Evolutionary conservation across 2,329 filamentous ascomycete genomes (phyloP).

Genomic region (Trichoderma semiorbis): DNA sequence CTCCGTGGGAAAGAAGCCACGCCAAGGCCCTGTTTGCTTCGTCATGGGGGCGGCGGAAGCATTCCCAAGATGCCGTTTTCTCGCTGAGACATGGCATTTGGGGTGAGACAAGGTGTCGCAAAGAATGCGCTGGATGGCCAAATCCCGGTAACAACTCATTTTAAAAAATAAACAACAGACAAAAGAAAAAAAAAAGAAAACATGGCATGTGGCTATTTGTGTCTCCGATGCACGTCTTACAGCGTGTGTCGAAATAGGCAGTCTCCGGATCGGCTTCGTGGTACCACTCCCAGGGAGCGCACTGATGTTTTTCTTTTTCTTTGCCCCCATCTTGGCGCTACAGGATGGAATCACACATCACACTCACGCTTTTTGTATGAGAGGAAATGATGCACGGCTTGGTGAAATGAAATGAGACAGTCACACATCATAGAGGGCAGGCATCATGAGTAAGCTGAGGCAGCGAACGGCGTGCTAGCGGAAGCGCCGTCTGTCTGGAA

Average conservation of each 20-base stretch:
- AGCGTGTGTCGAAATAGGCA: neutral
- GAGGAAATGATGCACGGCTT: neutral
- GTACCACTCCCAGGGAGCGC: neutral
- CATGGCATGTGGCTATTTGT: neutral
- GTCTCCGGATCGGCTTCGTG: neutral
- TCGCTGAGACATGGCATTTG: neutral
- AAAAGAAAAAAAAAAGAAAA: neutral
- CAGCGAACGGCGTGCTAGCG: neutral
- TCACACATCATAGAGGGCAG: neutral
- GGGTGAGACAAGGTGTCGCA: neutral
- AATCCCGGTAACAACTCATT: neutral
- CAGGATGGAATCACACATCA: neutral
- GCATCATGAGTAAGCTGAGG: conserved; percentile 3
- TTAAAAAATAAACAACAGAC: neutral
- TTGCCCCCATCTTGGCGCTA: neutral
- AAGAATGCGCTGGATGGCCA: neutral
- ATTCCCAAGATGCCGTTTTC: neutral
- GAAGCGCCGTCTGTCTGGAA: neutral
- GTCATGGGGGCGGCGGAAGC: neutral
- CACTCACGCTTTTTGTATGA: neutral
- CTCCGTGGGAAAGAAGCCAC: too few relatives aligned
- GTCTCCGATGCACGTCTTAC: neutral
- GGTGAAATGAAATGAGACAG: neutral
- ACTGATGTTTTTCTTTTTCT: neutral
- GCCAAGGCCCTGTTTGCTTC: neutral